Evolutionary conservation across 2,329 filamentous ascomycete genomes (phyloP).

Genomic region (Fusarium nodosum): DNA sequence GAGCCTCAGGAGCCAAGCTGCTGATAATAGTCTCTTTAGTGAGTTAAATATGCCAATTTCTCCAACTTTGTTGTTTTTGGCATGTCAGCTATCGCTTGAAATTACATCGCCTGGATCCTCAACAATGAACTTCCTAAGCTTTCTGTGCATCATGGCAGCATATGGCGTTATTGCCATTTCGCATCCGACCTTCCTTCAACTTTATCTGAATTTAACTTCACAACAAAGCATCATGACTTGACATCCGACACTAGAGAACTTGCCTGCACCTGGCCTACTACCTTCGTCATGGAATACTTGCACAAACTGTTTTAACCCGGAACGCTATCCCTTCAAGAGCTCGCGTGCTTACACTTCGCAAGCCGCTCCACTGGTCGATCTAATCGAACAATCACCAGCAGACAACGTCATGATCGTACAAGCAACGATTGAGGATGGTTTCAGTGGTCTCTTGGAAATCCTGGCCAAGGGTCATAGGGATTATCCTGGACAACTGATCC

Average conservation of each 20-base stretch:
- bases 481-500: not conserved
- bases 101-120: rapidly evolving
- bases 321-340: not conserved
- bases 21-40: not conserved
- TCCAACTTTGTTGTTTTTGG: not conserved
- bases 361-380: not conserved
- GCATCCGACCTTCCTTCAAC: too few relatives aligned
- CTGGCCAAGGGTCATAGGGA: not conserved
- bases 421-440: conserved; percentile 20
- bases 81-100: rapidly evolving
- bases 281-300: conserved; percentile 9
- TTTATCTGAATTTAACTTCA: too few relatives aligned
- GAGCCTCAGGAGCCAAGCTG: not conserved
- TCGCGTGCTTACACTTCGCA: conserved; percentile 14
- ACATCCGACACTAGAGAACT: rapidly evolving
- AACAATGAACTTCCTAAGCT: not conserved
- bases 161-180: not conserved
- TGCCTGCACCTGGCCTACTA: rapidly evolving
- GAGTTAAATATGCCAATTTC: not conserved
- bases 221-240: too few relatives aligned
- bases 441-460: not conserved
- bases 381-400: not conserved
- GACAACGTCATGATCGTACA: conserved; percentile 21
- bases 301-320: conserved; percentile 15
- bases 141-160: not conserved